Percentiles rank a stretch among this genome's conserved stretches.
phyloP scores from a whole-genome alignment of 2,329 filamentous ascomycete genomes.

The Beauveria asiatica region DNA sequence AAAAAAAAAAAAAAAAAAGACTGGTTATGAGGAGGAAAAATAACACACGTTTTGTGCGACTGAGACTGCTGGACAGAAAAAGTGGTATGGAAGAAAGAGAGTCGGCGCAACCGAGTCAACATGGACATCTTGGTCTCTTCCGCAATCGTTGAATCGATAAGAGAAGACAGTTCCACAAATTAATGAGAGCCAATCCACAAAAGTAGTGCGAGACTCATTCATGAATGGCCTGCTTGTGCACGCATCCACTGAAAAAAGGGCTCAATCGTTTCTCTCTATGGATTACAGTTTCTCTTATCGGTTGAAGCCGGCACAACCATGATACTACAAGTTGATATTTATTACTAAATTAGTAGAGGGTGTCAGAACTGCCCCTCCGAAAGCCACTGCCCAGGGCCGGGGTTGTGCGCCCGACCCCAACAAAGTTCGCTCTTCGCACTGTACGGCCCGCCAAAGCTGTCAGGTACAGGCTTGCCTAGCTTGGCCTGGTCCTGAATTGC shows the following conservation, averaged over 20 bases:
- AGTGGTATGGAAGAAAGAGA: neutral
- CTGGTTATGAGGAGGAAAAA: no score
- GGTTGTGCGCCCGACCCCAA: neutral
- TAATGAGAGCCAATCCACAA: conserved; percentile 5
- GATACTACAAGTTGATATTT: neutral
- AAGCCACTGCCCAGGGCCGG: neutral
- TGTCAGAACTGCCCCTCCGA: neutral
- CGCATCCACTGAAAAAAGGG: conserved; percentile 1
- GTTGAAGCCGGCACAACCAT: neutral
- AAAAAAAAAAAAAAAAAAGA: neutral
- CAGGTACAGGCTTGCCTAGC: neutral
- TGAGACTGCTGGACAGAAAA: neutral
- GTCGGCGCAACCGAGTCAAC: neutral
- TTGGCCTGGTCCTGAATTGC: neutral
- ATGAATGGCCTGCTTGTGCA: neutral
- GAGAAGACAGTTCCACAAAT: conserved; percentile 9
- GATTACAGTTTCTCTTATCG: neutral
- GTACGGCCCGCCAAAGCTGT: neutral
- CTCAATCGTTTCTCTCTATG: neutral
- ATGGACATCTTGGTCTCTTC: neutral
- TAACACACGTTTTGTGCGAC: neutral
- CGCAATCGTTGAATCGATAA: neutral
- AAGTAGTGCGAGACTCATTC: neutral
- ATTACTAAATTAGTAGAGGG: no score
- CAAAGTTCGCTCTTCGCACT: conserved; percentile 2